Evolutionary conservation across 2,329 filamentous ascomycete genomes (phyloP), one percentile per base, ranked within the genome.

Genomic region (Microdochium trichocladiopsis): DNA sequence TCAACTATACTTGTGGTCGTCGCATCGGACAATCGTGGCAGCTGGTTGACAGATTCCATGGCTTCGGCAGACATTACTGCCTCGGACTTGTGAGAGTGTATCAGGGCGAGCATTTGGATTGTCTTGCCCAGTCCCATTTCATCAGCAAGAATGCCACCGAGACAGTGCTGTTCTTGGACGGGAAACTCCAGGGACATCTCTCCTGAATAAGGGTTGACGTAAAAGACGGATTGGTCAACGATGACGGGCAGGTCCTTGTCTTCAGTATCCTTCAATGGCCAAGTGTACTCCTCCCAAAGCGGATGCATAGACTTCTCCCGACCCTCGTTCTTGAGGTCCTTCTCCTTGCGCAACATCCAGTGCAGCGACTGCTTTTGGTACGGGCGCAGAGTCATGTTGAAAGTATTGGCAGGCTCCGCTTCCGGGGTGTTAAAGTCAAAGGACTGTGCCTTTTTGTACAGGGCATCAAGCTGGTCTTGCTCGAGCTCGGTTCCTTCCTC

Each of bases 61-160:
- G 67, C 55, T 5, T 62, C 58, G n/a, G 71, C 69, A 21, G 70
- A 65, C 23, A 67, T 63, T 3, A 75, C 72, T 14, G 74, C 64
- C 22, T 86, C 76, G 3, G 83, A 86, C 56, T 81, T 83, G 65
- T 97, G 89, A 0, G 89, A 83, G 66, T 99, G 94, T 4, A 99
- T 81, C 49, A 99, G 74, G 69, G 90, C 94, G 56, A 99, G 82
- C 91, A 99, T 97, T 65, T 99, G 93, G 51, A 99, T 97, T 0
- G 94, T 99, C 73, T 99, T 99, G 31, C 94, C 94, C 2, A 99
- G 76, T 48, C 94, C 94, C 94, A 99, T 99, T 69, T 97, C 88
- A 62, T 99, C 94, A 9, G 94, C 94, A 43, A 99, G 74, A 53
- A 99, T 89, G 5, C 94, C 94, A 47, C 94, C 94, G 0, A 96